Evolutionary conservation across 2,329 filamentous ascomycete species (phyloP).

Genomic region (Fusarium nisikadoi): DNA sequence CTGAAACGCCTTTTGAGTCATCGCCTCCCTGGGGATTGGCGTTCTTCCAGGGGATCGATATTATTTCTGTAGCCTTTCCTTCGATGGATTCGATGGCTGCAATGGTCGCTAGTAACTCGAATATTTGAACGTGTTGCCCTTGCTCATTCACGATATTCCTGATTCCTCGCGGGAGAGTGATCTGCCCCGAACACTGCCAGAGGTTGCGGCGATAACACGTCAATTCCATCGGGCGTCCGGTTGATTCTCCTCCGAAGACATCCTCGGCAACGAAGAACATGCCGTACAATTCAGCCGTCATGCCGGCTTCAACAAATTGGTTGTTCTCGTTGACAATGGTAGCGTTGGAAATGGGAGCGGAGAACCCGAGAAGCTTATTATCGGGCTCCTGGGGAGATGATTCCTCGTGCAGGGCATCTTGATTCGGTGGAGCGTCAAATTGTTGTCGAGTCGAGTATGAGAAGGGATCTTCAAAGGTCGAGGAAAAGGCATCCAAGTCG

Average conservation of each 20-base stretch:
- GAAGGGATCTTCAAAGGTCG: slow-evolving; percentile 74
- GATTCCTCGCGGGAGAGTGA: slow-evolving; percentile 79
- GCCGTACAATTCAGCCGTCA: slow-evolving; percentile 82
- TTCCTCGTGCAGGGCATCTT: slow-evolving; percentile 58
- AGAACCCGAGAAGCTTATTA: slow-evolving; percentile 80
- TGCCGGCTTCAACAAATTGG: slow-evolving; percentile 70
- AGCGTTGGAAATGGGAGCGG: slow-evolving; percentile 68
- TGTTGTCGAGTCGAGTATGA: slow-evolving; percentile 63
- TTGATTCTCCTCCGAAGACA: slow-evolving; percentile 72
- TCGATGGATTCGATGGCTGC: slow-evolving; percentile 92
- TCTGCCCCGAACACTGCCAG: slow-evolving; percentile 91
- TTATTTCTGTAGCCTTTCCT: slow-evolving; percentile 90
- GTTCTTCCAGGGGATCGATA: slow-evolving; percentile 96
- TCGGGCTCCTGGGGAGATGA: slow-evolving; percentile 68
- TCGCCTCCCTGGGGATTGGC: slow-evolving; percentile 65
- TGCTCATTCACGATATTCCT: slow-evolving; percentile 78
- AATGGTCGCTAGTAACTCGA: slow-evolving; percentile 83
- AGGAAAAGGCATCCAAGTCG: slow-evolving; percentile 69
- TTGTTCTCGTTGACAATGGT: slow-evolving; percentile 74
- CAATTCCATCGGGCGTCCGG: slow-evolving; percentile 76
- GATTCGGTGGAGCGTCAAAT: slow-evolving; percentile 57
- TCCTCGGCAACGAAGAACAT: slow-evolving; percentile 91
- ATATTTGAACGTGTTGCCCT: slow-evolving; percentile 79
- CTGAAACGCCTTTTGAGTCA: slow-evolving; percentile 59
- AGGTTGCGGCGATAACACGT: slow-evolving; percentile 96